A percentile compares a stretch with the other conserved stretches of the same genome.
phyloP scores from a whole-genome alignment of 2,329 filamentous ascomycete genomes.

The Claviceps arundinis region DNA sequence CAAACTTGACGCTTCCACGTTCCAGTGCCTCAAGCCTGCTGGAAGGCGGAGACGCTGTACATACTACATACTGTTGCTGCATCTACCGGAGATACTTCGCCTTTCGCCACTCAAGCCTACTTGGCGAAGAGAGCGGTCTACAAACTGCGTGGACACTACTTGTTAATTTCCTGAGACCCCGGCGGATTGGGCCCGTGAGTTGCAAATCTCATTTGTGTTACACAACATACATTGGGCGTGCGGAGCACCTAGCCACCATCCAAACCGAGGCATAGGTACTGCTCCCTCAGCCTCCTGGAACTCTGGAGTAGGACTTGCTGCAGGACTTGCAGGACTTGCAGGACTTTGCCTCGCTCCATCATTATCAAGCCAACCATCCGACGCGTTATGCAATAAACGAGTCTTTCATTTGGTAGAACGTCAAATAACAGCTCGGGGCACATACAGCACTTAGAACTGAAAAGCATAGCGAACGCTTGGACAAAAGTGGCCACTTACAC shows the following conservation, averaged over 20 bases:
- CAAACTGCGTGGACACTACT: neutral
- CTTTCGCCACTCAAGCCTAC: neutral
- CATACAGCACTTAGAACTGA: neutral
- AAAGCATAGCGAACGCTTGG: neutral
- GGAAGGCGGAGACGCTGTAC: neutral
- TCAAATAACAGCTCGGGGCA: neutral
- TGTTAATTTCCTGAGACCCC: neutral
- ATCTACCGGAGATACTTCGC: neutral
- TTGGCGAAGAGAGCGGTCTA: neutral
- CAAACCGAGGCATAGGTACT: neutral
- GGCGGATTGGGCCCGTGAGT: neutral
- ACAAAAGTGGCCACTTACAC: neutral
- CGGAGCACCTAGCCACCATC: neutral
- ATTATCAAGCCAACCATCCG: slow-evolving; percentile 4
- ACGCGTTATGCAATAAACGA: slow-evolving; percentile 12
- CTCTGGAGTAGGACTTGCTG: too few species aligned
- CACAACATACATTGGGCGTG: slow-evolving; percentile 1
- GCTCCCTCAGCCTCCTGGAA: neutral
- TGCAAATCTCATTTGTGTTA: slow-evolving; percentile 1
- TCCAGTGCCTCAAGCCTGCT: neutral
- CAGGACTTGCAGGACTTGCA: too few species aligned
- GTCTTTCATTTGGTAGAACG: neutral
- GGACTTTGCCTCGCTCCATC: neutral
- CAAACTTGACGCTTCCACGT: neutral
- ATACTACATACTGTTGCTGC: neutral